These are phyloP conservation scores for Bertia moriformis DNA, from an alignment of 2,329 filamentous ascomycete species.

Conservation along the genomic window DNA sequence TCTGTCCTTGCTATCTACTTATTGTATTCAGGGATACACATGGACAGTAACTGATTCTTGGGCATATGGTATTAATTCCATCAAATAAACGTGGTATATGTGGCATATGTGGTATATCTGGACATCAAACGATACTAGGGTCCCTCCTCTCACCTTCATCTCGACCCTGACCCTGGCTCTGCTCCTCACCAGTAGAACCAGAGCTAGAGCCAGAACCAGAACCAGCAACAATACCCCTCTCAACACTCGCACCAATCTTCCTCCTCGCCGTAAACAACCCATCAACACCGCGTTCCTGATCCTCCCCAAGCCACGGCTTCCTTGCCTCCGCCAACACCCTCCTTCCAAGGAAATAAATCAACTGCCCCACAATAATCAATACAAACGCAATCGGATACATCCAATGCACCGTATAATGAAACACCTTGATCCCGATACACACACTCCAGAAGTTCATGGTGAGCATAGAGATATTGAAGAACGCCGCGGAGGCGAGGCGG, in stretches of 20 bases:
- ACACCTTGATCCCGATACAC: slow-evolving; percentile 48
- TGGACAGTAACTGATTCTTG: too few relatives aligned
- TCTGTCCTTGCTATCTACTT: too few relatives aligned
- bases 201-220: not conserved
- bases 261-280: slow-evolving; percentile 46
- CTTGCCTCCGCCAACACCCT: slow-evolving; percentile 26
- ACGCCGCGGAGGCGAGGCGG: slow-evolving; percentile 47
- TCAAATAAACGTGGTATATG: too few relatives aligned
- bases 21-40: too few relatives aligned
- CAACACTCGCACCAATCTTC: slow-evolving; percentile 18
- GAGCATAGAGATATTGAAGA: slow-evolving; percentile 55
- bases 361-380: slow-evolving; percentile 30
- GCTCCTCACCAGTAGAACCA: too few relatives aligned
- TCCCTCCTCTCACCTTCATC: too few relatives aligned
- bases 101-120: too few relatives aligned
- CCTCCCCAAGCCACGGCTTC: slow-evolving; percentile 46
- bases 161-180: too few relatives aligned
- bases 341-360: slow-evolving; percentile 42
- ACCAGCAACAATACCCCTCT: too few relatives aligned
- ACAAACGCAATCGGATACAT: slow-evolving; percentile 58
- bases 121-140: too few relatives aligned
- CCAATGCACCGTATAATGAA: slow-evolving; percentile 43
- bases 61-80: too few relatives aligned
- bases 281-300: slow-evolving; percentile 43
- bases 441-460: slow-evolving; percentile 60